These are phyloP conservation scores for Lepidium aucheri DNA, from an alignment of 345 rosid genomes.

Conservation along the genomic window DNA sequence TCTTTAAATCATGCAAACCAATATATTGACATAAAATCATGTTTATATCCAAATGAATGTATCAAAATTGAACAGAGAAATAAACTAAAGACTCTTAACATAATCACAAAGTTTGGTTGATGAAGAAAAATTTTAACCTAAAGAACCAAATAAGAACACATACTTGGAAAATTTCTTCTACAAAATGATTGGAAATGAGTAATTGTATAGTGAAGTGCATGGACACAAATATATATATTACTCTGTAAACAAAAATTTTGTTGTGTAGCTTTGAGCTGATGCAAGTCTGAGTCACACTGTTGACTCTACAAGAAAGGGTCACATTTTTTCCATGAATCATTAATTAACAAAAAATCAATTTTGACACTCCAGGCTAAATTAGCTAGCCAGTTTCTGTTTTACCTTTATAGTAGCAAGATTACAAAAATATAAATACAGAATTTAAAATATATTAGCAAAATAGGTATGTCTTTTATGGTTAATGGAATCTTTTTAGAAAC, in stretches of 20 bases:
- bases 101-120: too few species aligned
- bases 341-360: not conserved
- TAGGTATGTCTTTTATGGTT: not conserved
- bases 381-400: not conserved
- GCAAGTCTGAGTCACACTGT: slow-evolving; percentile 1
- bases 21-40: not conserved
- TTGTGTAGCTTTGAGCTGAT: not conserved
- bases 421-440: too few species aligned
- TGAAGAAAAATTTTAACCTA: too few species aligned
- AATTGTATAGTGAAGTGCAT: not conserved
- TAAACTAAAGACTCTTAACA: too few species aligned
- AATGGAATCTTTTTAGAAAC: too few species aligned
- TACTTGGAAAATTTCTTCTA: not conserved
- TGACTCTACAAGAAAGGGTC: not conserved
- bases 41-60: not conserved
- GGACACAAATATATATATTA: not conserved
- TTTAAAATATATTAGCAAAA: too few species aligned
- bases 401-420: not conserved
- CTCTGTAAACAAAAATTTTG: too few species aligned
- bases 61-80: too few species aligned
- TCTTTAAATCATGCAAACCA: not conserved
- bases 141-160: not conserved
- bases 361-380: not conserved
- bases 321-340: not conserved
- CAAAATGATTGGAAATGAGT: not conserved